A percentile compares a stretch with the other conserved stretches of the same genome.
These are phyloP conservation scores for Capsella bursapastoris DNA, from an alignment of 345 rosid species.

Conservation along the genomic window DNA sequence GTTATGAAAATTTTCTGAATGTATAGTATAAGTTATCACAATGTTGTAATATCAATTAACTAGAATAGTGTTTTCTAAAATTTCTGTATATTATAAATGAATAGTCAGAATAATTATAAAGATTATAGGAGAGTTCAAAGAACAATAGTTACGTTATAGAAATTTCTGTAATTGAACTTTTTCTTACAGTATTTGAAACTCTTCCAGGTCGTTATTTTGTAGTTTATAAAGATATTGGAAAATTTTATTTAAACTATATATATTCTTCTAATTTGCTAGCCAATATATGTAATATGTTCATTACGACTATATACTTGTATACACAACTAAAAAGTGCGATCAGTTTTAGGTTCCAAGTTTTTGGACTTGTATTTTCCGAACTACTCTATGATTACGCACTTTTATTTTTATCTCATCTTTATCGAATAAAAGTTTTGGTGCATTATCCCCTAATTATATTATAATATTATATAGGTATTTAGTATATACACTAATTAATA, in stretches of 20 bases:
- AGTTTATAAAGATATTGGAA: not conserved
- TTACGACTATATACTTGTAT: not conserved
- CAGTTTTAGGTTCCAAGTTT: conserved; percentile 26
- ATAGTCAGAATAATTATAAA: not conserved
- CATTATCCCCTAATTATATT: not conserved
- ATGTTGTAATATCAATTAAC: conserved; percentile 5
- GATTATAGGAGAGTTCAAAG: not conserved
- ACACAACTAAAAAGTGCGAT: not conserved
- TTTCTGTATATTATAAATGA: not conserved
- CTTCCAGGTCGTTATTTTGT: not conserved
- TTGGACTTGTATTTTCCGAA: conserved; percentile 28
- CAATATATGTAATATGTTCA: conserved; percentile 9
- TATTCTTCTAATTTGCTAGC: not conserved
- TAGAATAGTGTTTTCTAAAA: not conserved
- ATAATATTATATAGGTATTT: not conserved
- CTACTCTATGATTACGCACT: conserved; percentile 25
- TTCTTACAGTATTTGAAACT: not conserved
- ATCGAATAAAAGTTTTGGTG: conserved; percentile 39
- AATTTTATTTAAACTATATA: not conserved
- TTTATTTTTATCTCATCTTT: conserved; percentile 4
- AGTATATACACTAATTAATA: not conserved
- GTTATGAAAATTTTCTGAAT: not conserved
- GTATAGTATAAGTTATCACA: not conserved
- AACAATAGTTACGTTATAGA: not conserved
- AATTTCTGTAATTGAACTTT: not conserved